Base-by-base conservation (phyloP, 345 rosid genomes). In the Schrenkiella parvula region DNA sequence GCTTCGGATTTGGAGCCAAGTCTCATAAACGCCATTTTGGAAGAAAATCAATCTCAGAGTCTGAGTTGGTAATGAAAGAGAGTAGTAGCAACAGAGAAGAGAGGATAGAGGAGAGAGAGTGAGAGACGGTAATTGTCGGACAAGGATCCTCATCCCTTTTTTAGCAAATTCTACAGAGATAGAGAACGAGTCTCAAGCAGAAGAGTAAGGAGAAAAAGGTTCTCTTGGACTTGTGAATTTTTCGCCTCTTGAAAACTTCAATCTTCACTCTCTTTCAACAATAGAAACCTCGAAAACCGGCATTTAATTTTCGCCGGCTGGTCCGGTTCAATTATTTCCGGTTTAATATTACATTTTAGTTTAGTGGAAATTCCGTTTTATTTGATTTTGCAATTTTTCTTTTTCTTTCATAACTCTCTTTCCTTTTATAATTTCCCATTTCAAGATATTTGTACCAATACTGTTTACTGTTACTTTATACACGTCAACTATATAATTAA, bases 1-100 rank as follows among this genome's bases (percentile, higher is more conserved):
- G 80, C 81, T 43, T 87, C 92, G 39, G 96, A 68, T 78, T 89
- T 89, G 39, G 92, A 87, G 66, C 96, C 92, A 14, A 87, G 81
- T 82, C 86, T 87, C 86, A 89, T 79, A 80, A 74, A 82, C 5
- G 90, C 87, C 96, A 89, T 89, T 37, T 4, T 62, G 44, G 39
- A 75, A 50, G 26, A 18, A 22, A 50, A 52, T 5, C 13, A 67
- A 66, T 67, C 46, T 68, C 51, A 14, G 42, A 63, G 56, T 11
- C 14, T 55, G 59, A 50, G 62, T 63, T 41, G 2, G 48, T 44
- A 55, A 54, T 34, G 66, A 35, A 42, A 66, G 32, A 43, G 66
- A 65, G 56, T 4, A 25, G 59, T 66, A 59, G 12, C 13, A 42
- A 32, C 12, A 25, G 39, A 51, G 48, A 25, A 60, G 55, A 50